phyloP scores from a whole-genome alignment of 1,139 yeast genomes.

The Taphrina wiesneri region DNA sequence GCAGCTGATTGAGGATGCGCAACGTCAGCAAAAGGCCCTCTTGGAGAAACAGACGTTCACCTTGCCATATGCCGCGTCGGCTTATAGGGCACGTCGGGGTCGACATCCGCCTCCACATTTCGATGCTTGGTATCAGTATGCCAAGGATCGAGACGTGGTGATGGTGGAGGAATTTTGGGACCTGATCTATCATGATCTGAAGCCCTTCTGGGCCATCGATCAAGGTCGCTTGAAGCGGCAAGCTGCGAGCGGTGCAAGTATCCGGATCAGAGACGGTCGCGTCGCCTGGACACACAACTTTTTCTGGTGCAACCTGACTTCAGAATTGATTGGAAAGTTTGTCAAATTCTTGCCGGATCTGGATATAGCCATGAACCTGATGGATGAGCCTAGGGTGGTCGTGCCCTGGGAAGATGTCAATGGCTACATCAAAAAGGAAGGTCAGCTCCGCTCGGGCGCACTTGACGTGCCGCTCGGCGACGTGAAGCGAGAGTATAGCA shows the following conservation, averaged over 20 bases:
- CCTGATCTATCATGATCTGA: constrained; percentile 36
- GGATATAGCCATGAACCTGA: constrained; percentile 40
- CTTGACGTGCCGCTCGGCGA: neutral
- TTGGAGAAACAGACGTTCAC: constrained; percentile 26
- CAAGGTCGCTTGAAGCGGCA: constrained; percentile 37
- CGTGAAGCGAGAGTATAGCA: neutral
- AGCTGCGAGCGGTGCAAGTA: constrained; percentile 29
- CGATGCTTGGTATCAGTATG: constrained; percentile 40
- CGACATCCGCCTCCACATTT: constrained; percentile 40
- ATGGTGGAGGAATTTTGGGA: constrained; percentile 39
- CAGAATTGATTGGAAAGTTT: constrained; percentile 34
- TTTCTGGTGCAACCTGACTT: constrained; percentile 29
- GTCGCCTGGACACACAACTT: neutral
- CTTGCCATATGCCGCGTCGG: neutral
- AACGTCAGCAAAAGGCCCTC: neutral
- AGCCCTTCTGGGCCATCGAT: constrained; percentile 40
- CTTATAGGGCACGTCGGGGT: neutral
- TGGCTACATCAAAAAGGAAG: neutral
- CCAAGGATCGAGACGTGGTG: constrained; percentile 33
- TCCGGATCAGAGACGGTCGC: constrained; percentile 24
- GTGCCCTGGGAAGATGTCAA: constrained; percentile 34
- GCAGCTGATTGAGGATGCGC: neutral
- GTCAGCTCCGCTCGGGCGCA: neutral
- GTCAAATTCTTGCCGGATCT: constrained; percentile 40
- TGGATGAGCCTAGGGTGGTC: constrained; percentile 40